A percentile compares a stretch with the other conserved stretches of the same genome.
Evolutionary conservation across 768 basidiomycete genomes (phyloP).

Genomic region (Psilocybe subaeruginosa): DNA sequence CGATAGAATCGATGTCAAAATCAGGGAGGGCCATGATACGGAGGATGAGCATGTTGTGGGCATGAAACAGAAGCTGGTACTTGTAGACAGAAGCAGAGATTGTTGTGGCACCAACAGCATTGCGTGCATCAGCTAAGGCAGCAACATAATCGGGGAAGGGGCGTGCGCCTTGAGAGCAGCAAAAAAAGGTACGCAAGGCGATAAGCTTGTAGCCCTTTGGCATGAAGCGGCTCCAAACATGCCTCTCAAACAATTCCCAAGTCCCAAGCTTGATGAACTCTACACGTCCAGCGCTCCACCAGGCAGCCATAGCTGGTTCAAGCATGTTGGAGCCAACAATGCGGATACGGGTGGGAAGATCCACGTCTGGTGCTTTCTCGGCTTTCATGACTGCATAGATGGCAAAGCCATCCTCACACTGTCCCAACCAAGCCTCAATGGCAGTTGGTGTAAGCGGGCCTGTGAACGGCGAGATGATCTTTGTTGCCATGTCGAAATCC

Average conservation of each 20-base stretch:
- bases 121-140: neutral
- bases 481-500: neutral
- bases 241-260: slow-evolving; percentile 1
- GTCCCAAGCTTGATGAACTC: neutral
- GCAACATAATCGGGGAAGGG: neutral
- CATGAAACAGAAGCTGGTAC: no score
- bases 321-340: neutral
- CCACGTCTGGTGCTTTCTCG: neutral
- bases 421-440: slow-evolving; percentile 6
- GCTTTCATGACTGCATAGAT: slow-evolving; percentile 4
- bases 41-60: no score
- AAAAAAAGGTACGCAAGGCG: neutral
- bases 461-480: neutral
- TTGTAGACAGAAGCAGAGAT: neutral
- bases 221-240: neutral
- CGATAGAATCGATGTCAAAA: no score
- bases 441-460: slow-evolving; percentile 4
- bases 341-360: neutral
- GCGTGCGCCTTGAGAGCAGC: slow-evolving; percentile 3
- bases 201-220: slow-evolving; percentile 8
- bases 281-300: neutral
- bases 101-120: neutral
- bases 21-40: no score
- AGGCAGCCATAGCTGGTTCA: slow-evolving; percentile 1
- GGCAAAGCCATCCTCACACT: slow-evolving; percentile 6